phyloP scores from a whole-genome alignment of 1,139 yeast species.

The Yamadazyma blattariae region DNA sequence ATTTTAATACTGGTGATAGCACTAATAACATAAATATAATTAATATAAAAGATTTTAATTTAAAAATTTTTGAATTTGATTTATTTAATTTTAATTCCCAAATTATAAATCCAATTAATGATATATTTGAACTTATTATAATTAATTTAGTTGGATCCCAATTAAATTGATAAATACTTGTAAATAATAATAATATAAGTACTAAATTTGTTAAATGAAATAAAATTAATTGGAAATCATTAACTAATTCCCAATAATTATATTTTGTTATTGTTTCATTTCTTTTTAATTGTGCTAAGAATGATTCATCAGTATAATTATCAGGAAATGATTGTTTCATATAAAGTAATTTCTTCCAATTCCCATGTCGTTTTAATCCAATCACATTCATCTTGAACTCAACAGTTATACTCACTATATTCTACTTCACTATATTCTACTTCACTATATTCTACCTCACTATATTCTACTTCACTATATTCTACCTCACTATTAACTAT shows the following conservation, averaged over 20 bases:
- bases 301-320: slow-evolving; percentile 80
- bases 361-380: not conserved
- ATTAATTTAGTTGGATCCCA: slow-evolving; percentile 47
- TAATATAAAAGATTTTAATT: slow-evolving; percentile 60
- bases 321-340: slow-evolving; percentile 86
- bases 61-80: slow-evolving; percentile 11
- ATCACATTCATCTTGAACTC: not conserved
- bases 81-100: slow-evolving; percentile 11
- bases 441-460: too few species aligned
- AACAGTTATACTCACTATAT: not conserved
- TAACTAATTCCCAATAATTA: slow-evolving; percentile 57
- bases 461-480: too few species aligned
- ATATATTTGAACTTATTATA: slow-evolving; percentile 18
- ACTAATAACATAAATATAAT: slow-evolving; percentile 71
- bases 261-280: slow-evolving; percentile 73
- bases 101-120: slow-evolving; percentile 27
- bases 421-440: too few species aligned
- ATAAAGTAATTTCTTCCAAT: slow-evolving; percentile 88
- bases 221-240: slow-evolving; percentile 68
- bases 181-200: slow-evolving; percentile 60
- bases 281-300: slow-evolving; percentile 72
- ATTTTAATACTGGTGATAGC: slow-evolving; percentile 84
- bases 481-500: not conserved
- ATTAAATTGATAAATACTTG: slow-evolving; percentile 47
- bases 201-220: slow-evolving; percentile 63